Conservation (phyloP, 139 green algal genomes). For the Chlamydomonas sphaeroides region DNA sequence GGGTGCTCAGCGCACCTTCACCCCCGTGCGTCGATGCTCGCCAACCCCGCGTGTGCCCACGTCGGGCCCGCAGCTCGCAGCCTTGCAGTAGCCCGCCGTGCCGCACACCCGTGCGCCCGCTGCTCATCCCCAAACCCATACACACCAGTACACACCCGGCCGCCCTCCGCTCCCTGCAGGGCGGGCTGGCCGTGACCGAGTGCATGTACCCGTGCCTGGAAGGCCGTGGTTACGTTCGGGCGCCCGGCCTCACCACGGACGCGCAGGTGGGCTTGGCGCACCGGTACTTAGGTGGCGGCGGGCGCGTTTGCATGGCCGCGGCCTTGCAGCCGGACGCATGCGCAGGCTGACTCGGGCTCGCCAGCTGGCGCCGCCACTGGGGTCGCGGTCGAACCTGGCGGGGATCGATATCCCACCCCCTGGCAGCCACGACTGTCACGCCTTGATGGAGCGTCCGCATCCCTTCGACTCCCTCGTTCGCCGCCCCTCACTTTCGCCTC, state of each 20-base stretch:
- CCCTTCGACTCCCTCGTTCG: no score
- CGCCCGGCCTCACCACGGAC: slow-evolving; percentile 16
- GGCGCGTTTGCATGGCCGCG: no score
- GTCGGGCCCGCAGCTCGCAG: background rate
- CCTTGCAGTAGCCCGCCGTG: background rate
- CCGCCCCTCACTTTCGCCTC: no score
- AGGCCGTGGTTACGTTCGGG: slow-evolving; percentile 21
- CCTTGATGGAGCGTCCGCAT: no score
- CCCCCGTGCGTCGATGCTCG: background rate
- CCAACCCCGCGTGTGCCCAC: background rate
- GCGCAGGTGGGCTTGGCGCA: slow-evolving; percentile 26
- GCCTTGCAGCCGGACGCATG: no score
- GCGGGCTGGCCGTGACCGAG: slow-evolving; percentile 22
- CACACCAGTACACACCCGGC: background rate
- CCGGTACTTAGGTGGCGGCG: no score
- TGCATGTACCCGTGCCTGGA: background rate
- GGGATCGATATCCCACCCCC: no score
- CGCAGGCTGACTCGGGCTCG: no score
- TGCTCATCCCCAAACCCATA: background rate
- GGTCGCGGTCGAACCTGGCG: no score
- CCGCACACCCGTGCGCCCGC: background rate
- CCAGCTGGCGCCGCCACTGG: no score
- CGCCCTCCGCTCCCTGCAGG: background rate
- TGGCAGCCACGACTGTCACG: no score
- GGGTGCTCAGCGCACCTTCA: background rate